These are phyloP conservation scores for Rhinocladiella similis DNA, from an alignment of 2,329 filamentous ascomycete genomes.

Conservation along the genomic window DNA sequence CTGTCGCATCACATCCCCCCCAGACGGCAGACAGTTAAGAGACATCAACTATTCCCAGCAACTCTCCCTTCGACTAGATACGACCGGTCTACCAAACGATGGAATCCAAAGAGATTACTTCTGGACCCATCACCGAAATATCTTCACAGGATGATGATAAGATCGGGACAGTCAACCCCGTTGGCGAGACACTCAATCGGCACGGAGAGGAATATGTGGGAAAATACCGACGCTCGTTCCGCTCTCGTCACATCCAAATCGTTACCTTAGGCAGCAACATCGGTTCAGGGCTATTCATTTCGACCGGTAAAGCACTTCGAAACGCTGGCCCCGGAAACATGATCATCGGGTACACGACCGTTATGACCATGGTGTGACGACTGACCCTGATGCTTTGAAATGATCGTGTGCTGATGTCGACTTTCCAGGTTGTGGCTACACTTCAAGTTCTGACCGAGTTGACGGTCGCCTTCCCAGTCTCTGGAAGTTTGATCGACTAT, in stretches of 20 bases:
- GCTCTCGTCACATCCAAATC: slow-evolving; percentile 3
- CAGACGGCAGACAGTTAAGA: not conserved
- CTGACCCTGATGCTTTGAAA: not conserved
- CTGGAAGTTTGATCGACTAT: slow-evolving; percentile 41
- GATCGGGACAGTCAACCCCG: slow-evolving; percentile 1
- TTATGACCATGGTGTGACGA: slow-evolving; percentile 32
- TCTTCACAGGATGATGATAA: slow-evolving; percentile 2
- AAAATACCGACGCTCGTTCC: not conserved
- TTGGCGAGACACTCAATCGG: slow-evolving; percentile 2
- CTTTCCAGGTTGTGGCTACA: slow-evolving; percentile 26
- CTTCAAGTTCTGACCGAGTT: slow-evolving; percentile 35
- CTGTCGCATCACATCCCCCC: not conserved
- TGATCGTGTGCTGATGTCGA: not conserved
- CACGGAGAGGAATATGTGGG: not conserved
- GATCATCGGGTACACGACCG: slow-evolving; percentile 35
- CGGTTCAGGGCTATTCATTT: slow-evolving; percentile 2
- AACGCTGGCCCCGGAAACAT: slow-evolving; percentile 33
- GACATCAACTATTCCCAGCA: not conserved
- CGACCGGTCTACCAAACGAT: not conserved
- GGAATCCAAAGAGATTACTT: slow-evolving; percentile 5
- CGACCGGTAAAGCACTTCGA: slow-evolving; percentile 1
- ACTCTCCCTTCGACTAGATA: not conserved
- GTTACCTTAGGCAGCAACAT: slow-evolving; percentile 1
- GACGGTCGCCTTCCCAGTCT: slow-evolving; percentile 40
- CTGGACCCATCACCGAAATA: slow-evolving; percentile 4